phyloP scores from a whole-genome alignment of 2,329 filamentous ascomycete genomes.

The Acrocalymma vagum region DNA sequence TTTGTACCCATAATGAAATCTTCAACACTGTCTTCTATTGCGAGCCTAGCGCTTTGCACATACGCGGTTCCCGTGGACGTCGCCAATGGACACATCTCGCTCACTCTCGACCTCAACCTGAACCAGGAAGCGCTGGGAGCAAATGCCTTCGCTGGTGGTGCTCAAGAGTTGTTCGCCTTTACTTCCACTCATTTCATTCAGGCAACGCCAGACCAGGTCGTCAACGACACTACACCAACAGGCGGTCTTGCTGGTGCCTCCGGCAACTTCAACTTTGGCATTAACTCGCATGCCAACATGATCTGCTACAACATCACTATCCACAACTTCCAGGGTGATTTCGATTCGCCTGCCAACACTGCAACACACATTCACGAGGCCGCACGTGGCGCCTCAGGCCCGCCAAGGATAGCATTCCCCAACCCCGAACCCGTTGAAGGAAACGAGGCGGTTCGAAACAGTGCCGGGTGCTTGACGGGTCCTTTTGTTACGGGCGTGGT shows the following conservation, averaged over 20 bases:
- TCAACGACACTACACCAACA: conserved; percentile 54
- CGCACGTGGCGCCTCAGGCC: conserved; percentile 55
- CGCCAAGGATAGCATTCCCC: conserved; percentile 53
- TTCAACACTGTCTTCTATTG: conserved; percentile 13
- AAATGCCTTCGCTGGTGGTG: conserved; percentile 12
- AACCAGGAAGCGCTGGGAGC: conserved; percentile 8
- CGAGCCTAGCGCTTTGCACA: conserved; percentile 18
- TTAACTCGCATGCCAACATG: conserved; percentile 56
- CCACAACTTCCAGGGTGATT: conserved; percentile 59
- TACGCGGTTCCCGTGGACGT: conserved; percentile 22
- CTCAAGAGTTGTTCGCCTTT: conserved; percentile 47
- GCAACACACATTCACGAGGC: conserved; percentile 67
- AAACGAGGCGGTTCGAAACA: conserved; percentile 22
- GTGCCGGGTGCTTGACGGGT: conserved; percentile 33
- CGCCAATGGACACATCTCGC: conserved; percentile 19
- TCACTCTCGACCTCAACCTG: conserved; percentile 31
- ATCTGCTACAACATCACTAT: conserved; percentile 63
- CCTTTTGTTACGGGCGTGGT: conserved; percentile 38
- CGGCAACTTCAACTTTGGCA: conserved; percentile 61
- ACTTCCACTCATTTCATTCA: conserved; percentile 59
- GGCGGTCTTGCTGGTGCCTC: conserved; percentile 55
- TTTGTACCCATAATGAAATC: conserved; percentile 28
- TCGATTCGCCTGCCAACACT: conserved; percentile 60
- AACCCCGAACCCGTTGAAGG: conserved; percentile 28
- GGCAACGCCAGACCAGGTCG: conserved; percentile 61